Base-by-base conservation (phyloP, 169 alveolate genomes). In the Plasmodium coatneyi region DNA sequence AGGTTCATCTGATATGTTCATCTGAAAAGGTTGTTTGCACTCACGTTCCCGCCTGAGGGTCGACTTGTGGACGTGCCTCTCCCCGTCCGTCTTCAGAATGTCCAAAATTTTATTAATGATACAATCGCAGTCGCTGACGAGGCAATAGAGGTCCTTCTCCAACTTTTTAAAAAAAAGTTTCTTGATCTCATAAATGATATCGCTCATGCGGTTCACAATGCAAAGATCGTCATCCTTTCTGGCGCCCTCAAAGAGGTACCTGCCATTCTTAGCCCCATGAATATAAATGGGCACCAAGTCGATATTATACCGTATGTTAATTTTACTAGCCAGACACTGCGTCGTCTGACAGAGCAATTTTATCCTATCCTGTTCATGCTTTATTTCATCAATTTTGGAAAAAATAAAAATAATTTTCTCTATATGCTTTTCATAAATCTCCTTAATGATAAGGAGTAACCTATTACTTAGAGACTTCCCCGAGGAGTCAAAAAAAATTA, bases 401-500 rank as follows among this genome's bases (percentile, higher is more conserved):
- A 96, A 82, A 82, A 92, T 60, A 84, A 96, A 95, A 12, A 56
- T 36, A 9, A 95, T 86, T 86, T 95, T 96, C 32, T 82, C 95
- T 56, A 92, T 82, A 74, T 82, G 92, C 71, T 92, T 96, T 43
- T 89, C 92, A 80, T 84, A 89, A 3, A 97, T 95, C 52, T 78
- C 87, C 60, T 90, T 78, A 41, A 93, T 90, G 1, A 97, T 72
- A 9, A 83, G 92, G 39, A 95, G 87, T 34, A 96, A 92, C n/a
- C 96, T 93, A 78, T 95, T 93, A 82, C 97, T 95, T 43, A 96
- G 56, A 0, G 97, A 93, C 66, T 97, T 96, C 6, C 97, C 97
- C 2, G 96, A 80, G 1, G 98, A 97, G 72, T 97, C 98, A 60
- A 96, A 89, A 49, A 96, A 97, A 30, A 96, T 95, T 71, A 96